Base-by-base conservation (phyloP, 2,329 filamentous ascomycete genomes). In the Hypomyces perniciosus region DNA sequence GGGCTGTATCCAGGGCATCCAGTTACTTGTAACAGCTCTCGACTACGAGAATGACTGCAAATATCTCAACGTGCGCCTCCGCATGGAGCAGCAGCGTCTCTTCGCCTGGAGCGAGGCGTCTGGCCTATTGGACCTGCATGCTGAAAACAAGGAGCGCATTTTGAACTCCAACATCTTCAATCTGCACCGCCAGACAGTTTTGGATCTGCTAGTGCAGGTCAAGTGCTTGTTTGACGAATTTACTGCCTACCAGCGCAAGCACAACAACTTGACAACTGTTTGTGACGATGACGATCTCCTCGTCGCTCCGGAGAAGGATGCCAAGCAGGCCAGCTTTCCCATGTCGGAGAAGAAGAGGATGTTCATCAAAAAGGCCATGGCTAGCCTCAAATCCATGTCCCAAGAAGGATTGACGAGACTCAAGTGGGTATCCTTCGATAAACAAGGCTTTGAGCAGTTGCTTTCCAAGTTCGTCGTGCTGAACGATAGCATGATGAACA, bases 51-150 rank as follows among this genome's bases (percentile, higher is more conserved):
- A 76, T 53, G 72, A 75, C 43, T 75, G 68, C 58, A 70, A 65
- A 51, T 76, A 75, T 57, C 69, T 76, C 51, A 75, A 75, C 53
- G 58, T 77, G 56, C 67, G 74, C 45, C 59, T 77, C 45, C 70
- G 72, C 47, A 74, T 77, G 69, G 74, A 77, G 57, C 72, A 77
- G 61, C 72, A 76, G 54, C 66, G 74, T 27, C 65, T 76, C 10
- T 75, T 74, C 53, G 72, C 72, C 38, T 76, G 74, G 73, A 74
- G 72, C 54, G 73, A 77, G 56, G 72, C 72, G 2, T 76, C 73
- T 8, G 74, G 73, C 7, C 59, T 77, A 13, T 63, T 76, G 9
- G 73, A 75, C 50, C 61, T 75, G 9, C 71, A 73, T 46, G 60
- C 58, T 26, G 66, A 73, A 45, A 66, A 72, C 43, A 59, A 67